These are phyloP conservation scores for Pestalotiopsis sp. DNA, from an alignment of 2,329 filamentous ascomycete species.

Conservation along the genomic window DNA sequence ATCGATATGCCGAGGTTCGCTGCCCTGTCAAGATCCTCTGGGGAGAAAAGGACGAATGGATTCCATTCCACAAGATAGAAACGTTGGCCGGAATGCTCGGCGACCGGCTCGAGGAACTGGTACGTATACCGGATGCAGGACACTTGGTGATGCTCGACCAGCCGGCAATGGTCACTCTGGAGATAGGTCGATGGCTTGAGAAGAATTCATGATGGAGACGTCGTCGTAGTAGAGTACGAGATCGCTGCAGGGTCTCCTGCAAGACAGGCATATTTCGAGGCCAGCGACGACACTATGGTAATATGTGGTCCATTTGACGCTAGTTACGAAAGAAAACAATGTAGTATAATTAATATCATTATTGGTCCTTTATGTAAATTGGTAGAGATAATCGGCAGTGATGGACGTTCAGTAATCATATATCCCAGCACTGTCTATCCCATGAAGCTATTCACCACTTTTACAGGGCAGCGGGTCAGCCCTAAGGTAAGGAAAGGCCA, in stretches of 20 bases:
- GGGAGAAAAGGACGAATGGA: constrained; percentile 8
- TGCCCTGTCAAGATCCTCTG: constrained; percentile 7
- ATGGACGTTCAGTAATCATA: no score
- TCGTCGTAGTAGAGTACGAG: background rate
- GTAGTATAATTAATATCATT: no score
- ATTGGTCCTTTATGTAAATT: no score
- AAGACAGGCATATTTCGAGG: no score
- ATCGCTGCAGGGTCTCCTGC: background rate
- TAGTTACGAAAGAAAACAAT: no score
- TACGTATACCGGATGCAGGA: background rate
- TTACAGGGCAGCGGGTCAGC: no score
- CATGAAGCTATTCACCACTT: no score
- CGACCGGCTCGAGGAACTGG: background rate
- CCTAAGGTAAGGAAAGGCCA: no score
- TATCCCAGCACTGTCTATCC: no score
- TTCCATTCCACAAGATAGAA: background rate
- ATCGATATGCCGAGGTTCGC: background rate
- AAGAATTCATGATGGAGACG: background rate
- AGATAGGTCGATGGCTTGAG: constrained; percentile 8
- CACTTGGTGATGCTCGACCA: constrained; percentile 9
- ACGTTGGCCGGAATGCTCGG: background rate
- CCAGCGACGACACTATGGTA: no score
- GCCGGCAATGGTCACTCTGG: background rate
- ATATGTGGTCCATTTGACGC: no score
- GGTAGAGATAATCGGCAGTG: no score